Base-by-base conservation (phyloP, 2,329 filamentous ascomycete genomes). In the Botrytis paeoniae region DNA sequence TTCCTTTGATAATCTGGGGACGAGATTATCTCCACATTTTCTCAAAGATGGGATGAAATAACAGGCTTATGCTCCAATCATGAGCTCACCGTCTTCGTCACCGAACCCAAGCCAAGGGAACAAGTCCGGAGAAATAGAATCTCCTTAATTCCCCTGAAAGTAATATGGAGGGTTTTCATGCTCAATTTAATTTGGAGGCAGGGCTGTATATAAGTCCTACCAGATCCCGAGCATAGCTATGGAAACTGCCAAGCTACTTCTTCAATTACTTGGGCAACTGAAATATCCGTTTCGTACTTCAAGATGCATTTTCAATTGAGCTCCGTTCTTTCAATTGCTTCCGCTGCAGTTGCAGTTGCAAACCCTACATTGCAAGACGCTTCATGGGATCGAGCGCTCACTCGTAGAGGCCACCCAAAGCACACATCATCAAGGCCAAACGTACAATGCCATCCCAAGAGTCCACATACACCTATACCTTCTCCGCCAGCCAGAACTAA, bases 281-380 rank as follows among this genome's bases (percentile, higher is more conserved):
- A 71, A 54, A 20, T 37, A 45, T 64, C 64, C 32, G 16, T 32
- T 57, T 20, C 29, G 18, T n/a, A 29, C 18, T n/a, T 69, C 75
- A 78, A 73, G 57, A 80, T 80, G 79, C 74, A 77, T 51, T 76
- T 79, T 57, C 78, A 78, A 41, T 63, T 78, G 57, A 71, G 70
- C 39, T 69, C 74, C 16, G 3, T 77, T 29, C 73, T 80, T 54
- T 71, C 75, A 20, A 29, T 78, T 57, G 74, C 75, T 18, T 76
- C 77, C 39, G 77, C 77, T 43, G 75, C 74, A 16, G 43, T 22
- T 20, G 73, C 77, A 60, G 57, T 77, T 74, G 78, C 79, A 18
- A 74, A 60, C 48, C 77, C 78, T 69, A 65, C 75, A 32, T 76
- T 48, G 74, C 59, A 73, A 61, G 75, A 76, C 37, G 29, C 75